A percentile compares a stretch with the other conserved stretches of the same genome.
These are phyloP conservation scores for Verticillium klebahnii DNA, from an alignment of 2,329 filamentous ascomycete genomes.

Conservation along the genomic window DNA sequence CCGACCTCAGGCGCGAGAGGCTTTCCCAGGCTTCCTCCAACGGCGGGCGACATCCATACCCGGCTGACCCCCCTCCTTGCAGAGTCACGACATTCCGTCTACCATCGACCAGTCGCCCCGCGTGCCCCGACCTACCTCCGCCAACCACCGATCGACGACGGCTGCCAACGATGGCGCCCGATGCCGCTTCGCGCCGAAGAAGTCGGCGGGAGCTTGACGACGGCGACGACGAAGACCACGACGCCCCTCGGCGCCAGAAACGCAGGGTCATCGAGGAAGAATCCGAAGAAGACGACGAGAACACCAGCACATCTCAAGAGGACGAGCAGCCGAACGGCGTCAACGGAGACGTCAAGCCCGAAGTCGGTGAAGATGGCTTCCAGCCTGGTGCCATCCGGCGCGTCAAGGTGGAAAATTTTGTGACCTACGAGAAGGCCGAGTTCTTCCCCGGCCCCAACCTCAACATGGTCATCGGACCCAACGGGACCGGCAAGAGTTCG, in stretches of 20 bases:
- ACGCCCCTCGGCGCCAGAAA: conserved; percentile 29
- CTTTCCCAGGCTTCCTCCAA: background rate
- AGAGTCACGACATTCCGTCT: background rate
- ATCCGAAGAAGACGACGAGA: conserved; percentile 11
- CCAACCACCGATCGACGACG: background rate
- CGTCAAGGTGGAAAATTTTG: conserved; percentile 82
- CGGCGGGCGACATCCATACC: background rate
- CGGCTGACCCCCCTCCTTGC: background rate
- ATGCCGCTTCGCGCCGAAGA: conserved; percentile 27
- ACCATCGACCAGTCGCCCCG: background rate
- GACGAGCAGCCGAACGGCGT: background rate
- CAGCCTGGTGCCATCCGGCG: conserved; percentile 84
- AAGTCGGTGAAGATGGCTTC: conserved; percentile 29
- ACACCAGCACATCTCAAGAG: conserved; percentile 8
- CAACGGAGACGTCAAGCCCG: conserved; percentile 6
- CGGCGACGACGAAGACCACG: conserved; percentile 27
- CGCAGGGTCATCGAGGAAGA: conserved; percentile 10
- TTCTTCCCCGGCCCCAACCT: conserved; percentile 87
- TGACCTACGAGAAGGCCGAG: conserved; percentile 89
- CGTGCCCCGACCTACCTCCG: background rate
- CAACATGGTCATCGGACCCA: conserved; percentile 99
- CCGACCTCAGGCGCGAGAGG: background rate
- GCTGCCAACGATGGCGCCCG: background rate
- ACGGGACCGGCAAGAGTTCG: conserved; percentile 96
- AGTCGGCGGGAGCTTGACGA: conserved; percentile 36